Percentiles rank a stretch among this genome's conserved stretches.
Evolutionary conservation across 768 basidiomycete genomes (phyloP).

Genomic region (Suillus tomentosus): DNA sequence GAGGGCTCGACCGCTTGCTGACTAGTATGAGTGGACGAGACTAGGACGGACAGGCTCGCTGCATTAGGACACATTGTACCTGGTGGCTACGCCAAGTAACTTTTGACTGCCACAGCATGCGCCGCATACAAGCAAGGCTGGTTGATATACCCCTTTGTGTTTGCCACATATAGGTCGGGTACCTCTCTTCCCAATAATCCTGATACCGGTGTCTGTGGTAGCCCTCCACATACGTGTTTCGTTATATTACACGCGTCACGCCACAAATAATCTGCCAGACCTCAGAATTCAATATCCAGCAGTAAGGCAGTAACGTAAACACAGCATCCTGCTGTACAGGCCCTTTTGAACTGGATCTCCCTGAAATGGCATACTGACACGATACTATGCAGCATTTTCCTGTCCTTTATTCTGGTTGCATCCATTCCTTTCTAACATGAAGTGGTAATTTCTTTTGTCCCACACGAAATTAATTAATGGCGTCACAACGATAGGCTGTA

Average conservation of each 20-base stretch:
- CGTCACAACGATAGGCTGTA: no score
- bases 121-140: background rate
- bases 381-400: no score
- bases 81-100: background rate
- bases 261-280: background rate
- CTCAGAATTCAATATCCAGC: background rate
- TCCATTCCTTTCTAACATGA: no score
- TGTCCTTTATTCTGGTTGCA: no score
- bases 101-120: background rate
- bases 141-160: background rate
- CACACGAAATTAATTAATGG: no score
- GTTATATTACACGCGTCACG: background rate
- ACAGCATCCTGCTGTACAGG: background rate
- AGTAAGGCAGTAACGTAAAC: background rate
- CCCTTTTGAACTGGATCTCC: no score
- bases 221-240: background rate
- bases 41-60: no score
- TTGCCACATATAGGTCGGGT: background rate
- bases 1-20: no score
- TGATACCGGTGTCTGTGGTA: background rate
- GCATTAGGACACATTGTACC: background rate
- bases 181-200: no score
- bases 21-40: no score
- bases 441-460: no score
- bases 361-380: no score